Percentiles rank a stretch among this genome's conserved stretches.
Evolutionary conservation across 208 protist species (phyloP).

Genomic region (Crithidia bombi): DNA sequence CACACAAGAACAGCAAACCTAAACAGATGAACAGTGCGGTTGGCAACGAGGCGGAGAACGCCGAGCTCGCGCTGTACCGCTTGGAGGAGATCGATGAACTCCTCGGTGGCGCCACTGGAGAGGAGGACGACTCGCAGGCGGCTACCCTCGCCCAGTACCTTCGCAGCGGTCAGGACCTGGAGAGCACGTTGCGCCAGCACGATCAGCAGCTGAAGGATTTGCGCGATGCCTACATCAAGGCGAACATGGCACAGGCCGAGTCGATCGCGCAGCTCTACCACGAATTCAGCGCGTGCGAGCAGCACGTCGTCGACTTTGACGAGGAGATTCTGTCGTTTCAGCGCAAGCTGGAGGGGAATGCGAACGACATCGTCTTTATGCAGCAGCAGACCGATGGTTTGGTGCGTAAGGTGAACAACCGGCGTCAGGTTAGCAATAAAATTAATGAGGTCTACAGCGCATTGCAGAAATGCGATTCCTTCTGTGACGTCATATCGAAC

Average conservation of each 20-base stretch:
- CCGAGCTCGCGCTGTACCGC: conserved; percentile 49
- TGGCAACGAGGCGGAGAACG: conserved; percentile 37
- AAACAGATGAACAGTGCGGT: conserved; percentile 16
- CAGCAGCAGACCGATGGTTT: conserved; percentile 76
- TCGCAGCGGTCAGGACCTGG: conserved; percentile 52
- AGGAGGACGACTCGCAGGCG: conserved; percentile 41
- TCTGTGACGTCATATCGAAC: conserved; percentile 75
- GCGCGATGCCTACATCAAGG: conserved; percentile 68
- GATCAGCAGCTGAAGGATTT: conserved; percentile 68
- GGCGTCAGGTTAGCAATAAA: conserved; percentile 70
- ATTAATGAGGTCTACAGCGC: conserved; percentile 85
- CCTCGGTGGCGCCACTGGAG: conserved; percentile 47
- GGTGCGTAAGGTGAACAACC: conserved; percentile 73
- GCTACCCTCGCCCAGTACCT: conserved; percentile 56
- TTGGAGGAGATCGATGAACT: conserved; percentile 81
- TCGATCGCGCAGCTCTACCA: conserved; percentile 69
- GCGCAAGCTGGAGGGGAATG: conserved; percentile 69
- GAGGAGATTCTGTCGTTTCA: conserved; percentile 85
- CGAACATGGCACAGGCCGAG: conserved; percentile 60
- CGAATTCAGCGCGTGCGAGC: conserved; percentile 70
- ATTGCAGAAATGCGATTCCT: conserved; percentile 83
- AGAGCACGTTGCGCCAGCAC: conserved; percentile 46
- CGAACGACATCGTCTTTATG: conserved; percentile 85
- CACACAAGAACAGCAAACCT: not conserved
- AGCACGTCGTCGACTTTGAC: conserved; percentile 83